phyloP scores from a whole-genome alignment of 1,284 basidiomycete genomes.

The Cryptococcus deneoformans region DNA sequence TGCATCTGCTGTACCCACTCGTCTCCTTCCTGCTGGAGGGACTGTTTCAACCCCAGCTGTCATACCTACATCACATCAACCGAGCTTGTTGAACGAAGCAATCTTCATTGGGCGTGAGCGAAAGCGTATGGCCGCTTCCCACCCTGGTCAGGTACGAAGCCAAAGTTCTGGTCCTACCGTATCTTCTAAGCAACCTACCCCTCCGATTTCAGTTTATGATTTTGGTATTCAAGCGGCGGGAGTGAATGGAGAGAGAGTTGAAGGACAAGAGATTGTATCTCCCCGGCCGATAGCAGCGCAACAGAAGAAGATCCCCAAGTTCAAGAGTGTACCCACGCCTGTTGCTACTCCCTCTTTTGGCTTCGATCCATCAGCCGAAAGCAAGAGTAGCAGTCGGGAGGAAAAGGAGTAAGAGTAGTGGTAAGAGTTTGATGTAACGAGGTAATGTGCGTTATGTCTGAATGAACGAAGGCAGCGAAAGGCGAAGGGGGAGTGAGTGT shows the following conservation, averaged over 20 bases:
- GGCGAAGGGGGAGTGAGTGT: too few species aligned
- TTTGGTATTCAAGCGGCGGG: not conserved
- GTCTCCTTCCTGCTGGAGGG: constrained; percentile 7
- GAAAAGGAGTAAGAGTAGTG: not conserved
- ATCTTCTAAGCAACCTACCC: constrained; percentile 12
- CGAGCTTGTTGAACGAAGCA: constrained; percentile 20
- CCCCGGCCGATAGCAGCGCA: constrained; percentile 15
- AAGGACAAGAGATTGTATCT: constrained; percentile 6
- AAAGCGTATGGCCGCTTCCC: constrained; percentile 9
- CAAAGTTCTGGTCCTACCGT: not conserved
- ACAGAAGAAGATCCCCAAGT: constrained; percentile 19
- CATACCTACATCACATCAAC: constrained; percentile 5
- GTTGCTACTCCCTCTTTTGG: constrained; percentile 11
- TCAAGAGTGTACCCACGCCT: constrained; percentile 28
- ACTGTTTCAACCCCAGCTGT: constrained; percentile 5
- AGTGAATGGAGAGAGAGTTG: not conserved
- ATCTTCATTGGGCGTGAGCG: constrained; percentile 24
- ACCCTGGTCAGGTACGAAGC: constrained; percentile 3
- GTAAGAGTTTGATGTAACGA: not conserved
- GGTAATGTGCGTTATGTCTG: not conserved
- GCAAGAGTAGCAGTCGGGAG: not conserved
- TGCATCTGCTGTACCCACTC: constrained; percentile 19
- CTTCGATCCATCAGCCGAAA: too few species aligned
- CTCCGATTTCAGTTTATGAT: constrained; percentile 1
- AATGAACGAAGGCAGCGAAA: too few species aligned